Base-by-base conservation (phyloP, 257 asterid species). In the Solanum neorickii region DNA sequence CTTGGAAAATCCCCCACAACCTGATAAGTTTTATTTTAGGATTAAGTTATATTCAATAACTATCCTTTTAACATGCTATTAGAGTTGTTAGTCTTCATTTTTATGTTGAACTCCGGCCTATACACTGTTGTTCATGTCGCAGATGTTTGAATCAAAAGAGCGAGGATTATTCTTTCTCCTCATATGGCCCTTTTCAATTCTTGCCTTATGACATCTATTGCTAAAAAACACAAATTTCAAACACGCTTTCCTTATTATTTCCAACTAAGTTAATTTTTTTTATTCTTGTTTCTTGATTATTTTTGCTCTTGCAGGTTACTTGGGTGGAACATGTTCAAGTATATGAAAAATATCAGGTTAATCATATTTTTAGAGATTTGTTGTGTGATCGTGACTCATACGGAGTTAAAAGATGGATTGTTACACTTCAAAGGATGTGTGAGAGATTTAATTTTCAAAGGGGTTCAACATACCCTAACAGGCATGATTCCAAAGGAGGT, bases 241-340 rank as follows among this genome's bases (percentile, higher is more conserved):
- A 33, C 12, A 35, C 1, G 41, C 15, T 5, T 35, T 33, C 14
- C 1, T 8, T 21, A 33, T 2, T 1, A 5, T 35, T 27, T 47
- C 12, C 20, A 39, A 15, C 29, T 7, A 4, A 27, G 37, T 9
- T 14, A 68, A 35, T 35, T 35, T 5, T 27, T 27, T 68, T 68
- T 5, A 12, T 6, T 75, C 42, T 39, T 14, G 5, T 9, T 56
- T 29, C 12, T 78, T 78, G 62, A 46, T 72, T 9, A 33, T 73
- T 9, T 25, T 12, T 46, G 9, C 41, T 78, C 10, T 86, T 20
- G 7, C 66, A 96, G 99, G 93, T 96, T 73, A 93, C 94, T 77
- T 96, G 99, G 98, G 76, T 96, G 6, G 98, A 95, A 69, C 98
- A 95, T 85, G 94, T 95, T 84, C 94, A 96, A 91, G 95, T 95